phyloP scores from a whole-genome alignment of 2,329 filamentous ascomycete genomes.

The Penicillium griseofulvum region DNA sequence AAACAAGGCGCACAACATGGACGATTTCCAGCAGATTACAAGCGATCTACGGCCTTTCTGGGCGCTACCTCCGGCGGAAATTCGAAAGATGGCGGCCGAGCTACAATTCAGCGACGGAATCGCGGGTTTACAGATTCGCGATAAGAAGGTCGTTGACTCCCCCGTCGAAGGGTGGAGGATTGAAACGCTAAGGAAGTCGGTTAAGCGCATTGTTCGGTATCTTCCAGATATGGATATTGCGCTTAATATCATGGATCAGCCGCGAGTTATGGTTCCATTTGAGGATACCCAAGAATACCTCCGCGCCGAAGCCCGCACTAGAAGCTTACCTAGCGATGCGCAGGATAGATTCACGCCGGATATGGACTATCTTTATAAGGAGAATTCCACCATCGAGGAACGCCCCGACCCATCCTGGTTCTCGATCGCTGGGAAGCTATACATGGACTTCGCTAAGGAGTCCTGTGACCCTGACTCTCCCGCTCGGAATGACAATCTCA shows the following conservation, averaged over 20 bases:
- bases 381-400: constrained; percentile 11
- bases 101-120: constrained; percentile 32
- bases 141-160: constrained; percentile 33
- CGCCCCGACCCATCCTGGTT: constrained; percentile 50
- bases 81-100: constrained; percentile 34
- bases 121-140: constrained; percentile 34
- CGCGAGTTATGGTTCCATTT: constrained; percentile 60
- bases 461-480: constrained; percentile 59
- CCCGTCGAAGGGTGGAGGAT: constrained; percentile 43
- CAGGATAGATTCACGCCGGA: constrained; percentile 46
- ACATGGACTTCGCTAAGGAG: constrained; percentile 59
- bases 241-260: constrained; percentile 64
- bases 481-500: constrained; percentile 52
- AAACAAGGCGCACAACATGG: constrained; percentile 37
- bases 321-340: constrained; percentile 45
- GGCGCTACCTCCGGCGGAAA: constrained; percentile 32
- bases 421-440: constrained; percentile 46
- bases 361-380: constrained; percentile 31
- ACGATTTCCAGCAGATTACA: constrained; percentile 41
- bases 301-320: constrained; percentile 46
- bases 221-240: constrained; percentile 66
- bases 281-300: constrained; percentile 56
- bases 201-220: constrained; percentile 52
- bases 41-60: constrained; percentile 41
- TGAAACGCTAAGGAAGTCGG: constrained; percentile 44